Evolutionary conservation across 176 grass and related monocot genomes (phyloP), one percentile per base, ranked within the genome.

Genomic region (Microstegium vimineum): DNA sequence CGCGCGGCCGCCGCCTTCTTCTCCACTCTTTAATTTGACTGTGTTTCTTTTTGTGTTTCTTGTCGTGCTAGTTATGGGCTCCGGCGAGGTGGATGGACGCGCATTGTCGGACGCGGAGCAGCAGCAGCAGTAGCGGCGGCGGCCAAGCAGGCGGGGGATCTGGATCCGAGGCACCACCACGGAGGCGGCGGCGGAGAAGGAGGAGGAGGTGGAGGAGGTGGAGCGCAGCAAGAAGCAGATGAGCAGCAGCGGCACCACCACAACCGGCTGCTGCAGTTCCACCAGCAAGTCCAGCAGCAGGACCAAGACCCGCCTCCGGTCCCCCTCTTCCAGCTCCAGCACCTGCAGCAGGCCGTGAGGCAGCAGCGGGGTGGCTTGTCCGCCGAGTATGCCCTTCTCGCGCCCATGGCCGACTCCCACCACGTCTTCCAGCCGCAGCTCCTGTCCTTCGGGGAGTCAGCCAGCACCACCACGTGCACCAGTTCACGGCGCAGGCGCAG

Each of bases 121-220:
- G 84, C 80, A 87, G 69, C 66, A 86, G 75, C 47, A 60, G 81
- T 22, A 81, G 81, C 26, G 83, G 81, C 26, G 83, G 81, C 26
- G 83, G 57, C 20, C 42, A 77, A 75, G 71, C 52, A 84, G 90
- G 33, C 76, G 83, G 83, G 86, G 87, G 90, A 96, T 96, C 96
- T 98, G 96, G 96, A 98, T 98, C 93, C 93, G 89, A 92, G 83
- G 87, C 89, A 85, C 37, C 84, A 87, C 78, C 84, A 93, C 59
- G 78, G 60, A 74, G 90, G 86, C 81, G 86, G 83, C 82, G 88
- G 66, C 77, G 81, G 69, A 14, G 87, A n/a, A 12, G 84, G 80
- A 5, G 31, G 42, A 62, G 62, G 74, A 16, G 62, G 66, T 0
- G 76, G 52, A 14, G 65, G 62, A 10, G 66, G 30, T 3, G 69